Conservation (phyloP, 2,329 filamentous ascomycete species). For the Diatrype stigma region DNA sequence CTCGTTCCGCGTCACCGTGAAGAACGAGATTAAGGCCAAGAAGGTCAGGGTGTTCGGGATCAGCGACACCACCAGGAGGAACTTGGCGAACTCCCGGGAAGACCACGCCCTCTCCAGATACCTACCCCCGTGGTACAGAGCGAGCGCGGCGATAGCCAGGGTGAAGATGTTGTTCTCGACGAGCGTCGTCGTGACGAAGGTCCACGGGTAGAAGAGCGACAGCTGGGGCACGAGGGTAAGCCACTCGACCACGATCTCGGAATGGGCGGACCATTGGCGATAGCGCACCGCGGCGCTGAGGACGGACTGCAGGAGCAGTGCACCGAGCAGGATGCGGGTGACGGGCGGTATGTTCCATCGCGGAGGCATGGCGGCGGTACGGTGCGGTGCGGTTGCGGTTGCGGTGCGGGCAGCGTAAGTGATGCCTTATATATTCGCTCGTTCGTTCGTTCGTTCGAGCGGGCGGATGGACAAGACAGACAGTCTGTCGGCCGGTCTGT, state of each 20-base stretch:
- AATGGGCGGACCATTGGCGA: slow-evolving; percentile 60
- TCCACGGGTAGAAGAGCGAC: slow-evolving; percentile 90
- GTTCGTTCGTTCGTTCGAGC: too few species aligned
- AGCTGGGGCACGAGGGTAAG: slow-evolving; percentile 80
- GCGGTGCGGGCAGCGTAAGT: too few species aligned
- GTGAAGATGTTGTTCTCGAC: slow-evolving; percentile 94
- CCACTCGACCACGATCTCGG: slow-evolving; percentile 73
- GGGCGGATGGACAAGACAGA: too few species aligned
- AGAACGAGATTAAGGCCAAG: slow-evolving; percentile 68
- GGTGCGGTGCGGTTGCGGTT: too few species aligned
- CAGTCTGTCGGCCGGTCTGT: too few species aligned
- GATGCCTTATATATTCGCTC: too few species aligned
- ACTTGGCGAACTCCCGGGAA: slow-evolving; percentile 85
- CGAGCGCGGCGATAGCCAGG: slow-evolving; percentile 68
- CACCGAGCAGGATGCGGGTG: slow-evolving; percentile 75
- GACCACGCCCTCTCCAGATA: slow-evolving; percentile 97
- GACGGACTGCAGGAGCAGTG: slow-evolving; percentile 71
- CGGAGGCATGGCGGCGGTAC: slow-evolving; percentile 61
- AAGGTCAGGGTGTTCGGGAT: slow-evolving; percentile 78
- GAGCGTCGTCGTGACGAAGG: slow-evolving; percentile 76
- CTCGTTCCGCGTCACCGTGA: slow-evolving; percentile 62
- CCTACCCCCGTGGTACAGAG: slow-evolving; percentile 85
- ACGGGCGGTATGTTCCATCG: slow-evolving; percentile 91
- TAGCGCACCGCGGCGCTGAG: slow-evolving; percentile 77
- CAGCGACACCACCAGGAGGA: slow-evolving; percentile 71